Percentiles rank a stretch among this genome's conserved stretches.
Conservation (phyloP, 1,284 basidiomycete species). For the Sphagnurus paluster region DNA sequence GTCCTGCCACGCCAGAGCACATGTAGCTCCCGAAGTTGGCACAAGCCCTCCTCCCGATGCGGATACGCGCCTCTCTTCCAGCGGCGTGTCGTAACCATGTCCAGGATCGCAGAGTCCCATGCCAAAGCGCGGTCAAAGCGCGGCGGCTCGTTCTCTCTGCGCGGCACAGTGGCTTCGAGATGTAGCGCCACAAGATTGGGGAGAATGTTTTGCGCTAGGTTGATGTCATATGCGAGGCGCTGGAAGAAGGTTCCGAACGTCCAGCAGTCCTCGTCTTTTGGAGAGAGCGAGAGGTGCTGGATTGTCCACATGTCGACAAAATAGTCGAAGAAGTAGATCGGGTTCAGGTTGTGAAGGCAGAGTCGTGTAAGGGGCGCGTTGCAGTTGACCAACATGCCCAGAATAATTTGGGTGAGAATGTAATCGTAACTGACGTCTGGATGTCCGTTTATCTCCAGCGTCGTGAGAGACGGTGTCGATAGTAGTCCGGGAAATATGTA, state of each 20-base stretch:
- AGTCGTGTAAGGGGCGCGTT: not conserved
- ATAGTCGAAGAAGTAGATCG: not conserved
- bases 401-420: not conserved
- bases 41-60: not conserved
- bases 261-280: not conserved
- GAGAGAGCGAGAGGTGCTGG: not conserved
- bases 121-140: not conserved
- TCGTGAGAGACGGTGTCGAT: not conserved
- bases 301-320: not conserved
- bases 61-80: not conserved
- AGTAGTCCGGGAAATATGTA: not conserved
- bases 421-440: not conserved
- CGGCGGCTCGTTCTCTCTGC: not conserved
- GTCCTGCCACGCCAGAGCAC: not conserved
- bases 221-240: not conserved
- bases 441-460: not conserved
- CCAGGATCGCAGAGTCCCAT: not conserved
- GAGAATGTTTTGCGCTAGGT: not conserved
- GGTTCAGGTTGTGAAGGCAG: not conserved
- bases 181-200: not conserved
- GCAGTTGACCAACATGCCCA: not conserved
- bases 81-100: not conserved
- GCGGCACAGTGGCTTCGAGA: not conserved
- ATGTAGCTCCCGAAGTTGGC: not conserved
- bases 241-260: not conserved